phyloP scores from a whole-genome alignment of 805 yeast species.

The Pichia ethanolica region DNA sequence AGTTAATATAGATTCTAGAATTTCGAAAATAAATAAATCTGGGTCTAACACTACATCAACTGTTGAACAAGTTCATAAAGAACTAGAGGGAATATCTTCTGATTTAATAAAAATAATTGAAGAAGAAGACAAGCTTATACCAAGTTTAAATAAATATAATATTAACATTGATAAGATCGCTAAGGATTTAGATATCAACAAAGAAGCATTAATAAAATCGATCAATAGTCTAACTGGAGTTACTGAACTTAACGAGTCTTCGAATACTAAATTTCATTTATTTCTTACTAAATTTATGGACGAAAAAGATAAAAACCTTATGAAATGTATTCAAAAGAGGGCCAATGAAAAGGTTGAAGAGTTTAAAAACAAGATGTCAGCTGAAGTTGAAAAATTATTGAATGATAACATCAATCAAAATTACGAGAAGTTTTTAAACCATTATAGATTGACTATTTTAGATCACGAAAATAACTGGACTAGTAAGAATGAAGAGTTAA shows the following conservation, averaged over 20 bases:
- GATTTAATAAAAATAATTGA: neutral
- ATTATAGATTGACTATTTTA: neutral
- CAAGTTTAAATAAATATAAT: neutral
- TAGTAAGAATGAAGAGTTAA: neutral
- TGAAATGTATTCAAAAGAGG: neutral
- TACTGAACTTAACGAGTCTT: no score
- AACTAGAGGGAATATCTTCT: neutral
- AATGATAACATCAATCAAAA: neutral
- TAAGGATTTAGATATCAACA: no score
- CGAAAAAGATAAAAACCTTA: neutral
- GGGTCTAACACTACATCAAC: neutral
- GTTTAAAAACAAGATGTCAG: conserved; percentile 1
- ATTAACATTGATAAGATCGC: neutral
- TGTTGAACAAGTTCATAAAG: neutral
- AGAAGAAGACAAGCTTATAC: neutral
- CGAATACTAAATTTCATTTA: neutral
- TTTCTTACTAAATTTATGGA: neutral
- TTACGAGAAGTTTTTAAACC: neutral
- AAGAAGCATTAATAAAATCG: no score
- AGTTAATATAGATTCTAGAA: neutral
- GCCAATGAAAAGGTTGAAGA: neutral
- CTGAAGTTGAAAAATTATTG: neutral
- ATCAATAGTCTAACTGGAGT: no score
- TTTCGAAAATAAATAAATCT: neutral
- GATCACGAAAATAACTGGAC: neutral